phyloP scores from a whole-genome alignment of 257 asterid genomes.

The Solanum bulbocastanum region DNA sequence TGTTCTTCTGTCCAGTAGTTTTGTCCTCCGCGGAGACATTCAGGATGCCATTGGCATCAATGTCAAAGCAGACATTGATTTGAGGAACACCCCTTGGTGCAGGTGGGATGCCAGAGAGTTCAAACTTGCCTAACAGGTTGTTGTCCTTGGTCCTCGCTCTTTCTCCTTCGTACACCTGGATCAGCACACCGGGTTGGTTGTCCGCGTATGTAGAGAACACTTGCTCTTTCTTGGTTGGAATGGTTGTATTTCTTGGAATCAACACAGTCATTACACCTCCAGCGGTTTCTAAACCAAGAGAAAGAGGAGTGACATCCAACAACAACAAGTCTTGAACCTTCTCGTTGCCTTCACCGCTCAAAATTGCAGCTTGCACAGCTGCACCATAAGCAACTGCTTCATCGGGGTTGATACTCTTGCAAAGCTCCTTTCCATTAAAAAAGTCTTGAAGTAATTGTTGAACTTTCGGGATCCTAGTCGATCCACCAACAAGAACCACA shows the following conservation, averaged over 20 bases:
- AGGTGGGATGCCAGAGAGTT: conserved; percentile 52
- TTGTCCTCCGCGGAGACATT: conserved; percentile 68
- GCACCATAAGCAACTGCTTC: conserved; percentile 76
- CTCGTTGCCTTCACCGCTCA: conserved; percentile 60
- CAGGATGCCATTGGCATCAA: conserved; percentile 55
- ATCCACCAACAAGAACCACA: conserved; percentile 27
- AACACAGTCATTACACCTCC: conserved; percentile 58
- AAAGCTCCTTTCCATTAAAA: conserved; percentile 57
- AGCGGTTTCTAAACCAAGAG: conserved; percentile 48
- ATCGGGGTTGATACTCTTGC: conserved; percentile 68
- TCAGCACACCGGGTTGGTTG: conserved; percentile 54
- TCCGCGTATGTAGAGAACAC: conserved; percentile 47
- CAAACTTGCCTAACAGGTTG: conserved; percentile 51
- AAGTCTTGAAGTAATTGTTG: conserved; percentile 40
- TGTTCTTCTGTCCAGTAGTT: conserved; percentile 65
- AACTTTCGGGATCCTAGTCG: conserved; percentile 20
- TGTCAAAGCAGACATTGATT: conserved; percentile 48
- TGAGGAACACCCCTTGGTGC: conserved; percentile 58
- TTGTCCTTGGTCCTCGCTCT: conserved; percentile 50
- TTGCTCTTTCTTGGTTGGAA: conserved; percentile 57
- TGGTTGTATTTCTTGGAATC: conserved; percentile 46
- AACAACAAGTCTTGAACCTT: conserved; percentile 57
- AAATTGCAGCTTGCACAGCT: conserved; percentile 56
- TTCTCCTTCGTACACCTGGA: conserved; percentile 59
- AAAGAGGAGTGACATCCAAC: conserved; percentile 51